Conservation (phyloP, 495 filamentous ascomycete species). For the Friedmanniomyces endolithicus region DNA sequence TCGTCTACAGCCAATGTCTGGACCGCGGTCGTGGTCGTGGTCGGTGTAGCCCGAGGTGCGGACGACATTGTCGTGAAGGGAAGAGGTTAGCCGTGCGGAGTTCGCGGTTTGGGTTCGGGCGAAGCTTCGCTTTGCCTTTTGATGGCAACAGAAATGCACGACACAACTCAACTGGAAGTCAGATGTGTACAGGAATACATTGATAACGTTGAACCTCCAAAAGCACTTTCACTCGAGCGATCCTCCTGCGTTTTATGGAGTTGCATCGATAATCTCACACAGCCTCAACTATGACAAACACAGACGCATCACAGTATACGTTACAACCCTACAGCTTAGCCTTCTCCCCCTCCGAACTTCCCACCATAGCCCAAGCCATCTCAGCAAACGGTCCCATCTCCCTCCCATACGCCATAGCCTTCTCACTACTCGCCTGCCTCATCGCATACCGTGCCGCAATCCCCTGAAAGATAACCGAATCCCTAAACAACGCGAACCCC, state of each 20-base stretch:
- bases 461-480: slow-evolving; percentile 78
- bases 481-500: slow-evolving; percentile 34
- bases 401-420: slow-evolving; percentile 57
- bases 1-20: no score
- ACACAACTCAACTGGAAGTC: no score
- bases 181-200: no score
- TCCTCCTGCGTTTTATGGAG: no score
- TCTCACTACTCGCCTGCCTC: slow-evolving; percentile 78
- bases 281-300: no score
- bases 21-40: background rate
- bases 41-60: background rate
- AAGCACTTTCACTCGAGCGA: no score
- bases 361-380: slow-evolving; percentile 58
- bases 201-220: no score
- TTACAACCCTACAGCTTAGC: slow-evolving; percentile 36
- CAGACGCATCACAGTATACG: no score
- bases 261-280: no score
- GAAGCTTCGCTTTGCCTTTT: no score
- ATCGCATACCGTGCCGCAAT: slow-evolving; percentile 75
- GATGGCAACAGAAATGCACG: no score
- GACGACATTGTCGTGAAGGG: background rate
- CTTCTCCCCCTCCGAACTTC: slow-evolving; percentile 35
- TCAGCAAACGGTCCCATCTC: slow-evolving; percentile 54
- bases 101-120: background rate
- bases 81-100: background rate